phyloP scores from a whole-genome alignment of 2,329 filamentous ascomycete genomes.

The Whalleya microplaca region DNA sequence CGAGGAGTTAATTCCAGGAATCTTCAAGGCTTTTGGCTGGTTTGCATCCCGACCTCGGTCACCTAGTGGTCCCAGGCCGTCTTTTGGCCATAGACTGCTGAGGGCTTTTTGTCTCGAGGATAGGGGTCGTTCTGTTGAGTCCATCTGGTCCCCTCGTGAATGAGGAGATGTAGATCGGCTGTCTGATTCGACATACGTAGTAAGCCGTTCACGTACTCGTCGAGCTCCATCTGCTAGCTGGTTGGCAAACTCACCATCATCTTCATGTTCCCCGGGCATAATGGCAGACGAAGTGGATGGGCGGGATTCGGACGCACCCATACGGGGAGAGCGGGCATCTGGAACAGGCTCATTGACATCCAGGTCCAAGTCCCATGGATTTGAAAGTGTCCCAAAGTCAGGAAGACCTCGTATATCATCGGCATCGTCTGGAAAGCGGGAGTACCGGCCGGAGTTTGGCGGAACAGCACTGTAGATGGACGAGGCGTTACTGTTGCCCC shows the following conservation, averaged over 20 bases:
- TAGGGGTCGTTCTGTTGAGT: conserved; percentile 37
- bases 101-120: conserved; percentile 58
- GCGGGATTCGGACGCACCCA: conserved; percentile 1
- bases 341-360: conserved; percentile 34
- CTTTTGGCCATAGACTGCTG: conserved; percentile 67
- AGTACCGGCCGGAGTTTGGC: conserved; percentile 42
- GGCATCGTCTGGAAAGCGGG: conserved; percentile 42
- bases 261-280: conserved; percentile 5
- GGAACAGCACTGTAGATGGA: conserved; percentile 68
- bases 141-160: conserved; percentile 36
- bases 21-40: conserved; percentile 62
- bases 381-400: conserved; percentile 41
- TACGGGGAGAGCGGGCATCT: conserved; percentile 28
- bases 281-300: neutral
- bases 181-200: conserved; percentile 69
- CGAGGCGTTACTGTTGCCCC: conserved; percentile 79
- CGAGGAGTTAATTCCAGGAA: conserved; percentile 58
- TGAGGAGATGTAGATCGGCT: conserved; percentile 51
- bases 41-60: conserved; percentile 47
- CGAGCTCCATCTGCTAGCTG: conserved; percentile 73
- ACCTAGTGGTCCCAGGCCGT: conserved; percentile 68
- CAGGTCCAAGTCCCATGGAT: conserved; percentile 48
- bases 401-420: conserved; percentile 35
- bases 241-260: conserved; percentile 70
- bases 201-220: conserved; percentile 74